phyloP scores from a whole-genome alignment of 129 eudicot genomes.

The Artemisia tridentata region DNA sequence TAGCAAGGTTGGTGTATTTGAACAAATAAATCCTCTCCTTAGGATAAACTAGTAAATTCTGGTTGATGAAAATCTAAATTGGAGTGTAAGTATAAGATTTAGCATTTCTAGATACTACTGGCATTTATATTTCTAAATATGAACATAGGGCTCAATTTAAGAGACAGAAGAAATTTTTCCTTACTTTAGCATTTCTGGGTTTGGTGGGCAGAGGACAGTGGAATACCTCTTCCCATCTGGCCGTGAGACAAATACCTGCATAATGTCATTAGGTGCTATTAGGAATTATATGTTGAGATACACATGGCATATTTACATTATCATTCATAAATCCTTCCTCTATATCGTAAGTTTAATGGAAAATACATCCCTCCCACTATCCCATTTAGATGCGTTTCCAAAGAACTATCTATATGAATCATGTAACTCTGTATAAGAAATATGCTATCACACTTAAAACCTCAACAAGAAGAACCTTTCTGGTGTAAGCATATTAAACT shows the following conservation, averaged over 20 bases:
- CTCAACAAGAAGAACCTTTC: slow-evolving; percentile 12
- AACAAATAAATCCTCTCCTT: background rate
- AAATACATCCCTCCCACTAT: too few species aligned
- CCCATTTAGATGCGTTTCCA: too few species aligned
- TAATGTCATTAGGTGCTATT: slow-evolving; percentile 7
- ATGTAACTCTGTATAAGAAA: slow-evolving; percentile 1
- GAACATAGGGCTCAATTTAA: slow-evolving; percentile 11
- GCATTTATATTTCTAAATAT: background rate
- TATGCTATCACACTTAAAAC: slow-evolving; percentile 5
- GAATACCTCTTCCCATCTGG: slow-evolving; percentile 71
- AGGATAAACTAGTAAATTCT: background rate
- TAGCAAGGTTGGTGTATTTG: slow-evolving; percentile 5
- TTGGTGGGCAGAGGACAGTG: slow-evolving; percentile 74
- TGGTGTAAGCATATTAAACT: slow-evolving; percentile 15
- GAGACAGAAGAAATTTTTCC: slow-evolving; percentile 15
- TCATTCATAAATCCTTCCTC: background rate
- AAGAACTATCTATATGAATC: background rate
- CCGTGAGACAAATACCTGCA: slow-evolving; percentile 88
- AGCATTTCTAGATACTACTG: background rate
- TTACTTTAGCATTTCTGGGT: slow-evolving; percentile 55
- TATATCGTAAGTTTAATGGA: background rate
- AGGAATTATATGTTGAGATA: background rate
- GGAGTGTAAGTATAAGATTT: background rate
- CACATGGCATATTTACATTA: background rate
- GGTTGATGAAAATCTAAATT: slow-evolving; percentile 10